Conservation (phyloP, 257 asterid genomes). For the Nicotiana undulata region DNA sequence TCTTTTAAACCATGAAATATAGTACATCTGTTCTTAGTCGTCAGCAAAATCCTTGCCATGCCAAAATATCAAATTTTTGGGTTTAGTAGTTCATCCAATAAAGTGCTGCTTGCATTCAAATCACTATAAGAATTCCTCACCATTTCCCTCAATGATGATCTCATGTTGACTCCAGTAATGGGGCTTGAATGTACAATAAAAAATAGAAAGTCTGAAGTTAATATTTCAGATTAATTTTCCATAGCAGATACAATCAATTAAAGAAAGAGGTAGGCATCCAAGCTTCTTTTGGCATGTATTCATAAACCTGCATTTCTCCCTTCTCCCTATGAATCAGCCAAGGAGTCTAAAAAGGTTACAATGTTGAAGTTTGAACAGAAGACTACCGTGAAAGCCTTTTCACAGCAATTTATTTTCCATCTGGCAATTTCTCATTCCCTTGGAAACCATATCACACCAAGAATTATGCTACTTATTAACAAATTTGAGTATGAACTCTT, state of each 20-base stretch:
- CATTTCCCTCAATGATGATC: slow-evolving; percentile 40
- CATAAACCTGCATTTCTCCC: slow-evolving; percentile 22
- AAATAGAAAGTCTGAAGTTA: background rate
- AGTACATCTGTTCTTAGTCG: slow-evolving; percentile 31
- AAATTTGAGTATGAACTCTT: background rate
- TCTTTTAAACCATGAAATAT: background rate
- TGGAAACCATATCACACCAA: background rate
- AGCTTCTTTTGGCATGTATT: slow-evolving; percentile 18
- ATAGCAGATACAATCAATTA: background rate
- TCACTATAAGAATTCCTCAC: slow-evolving; percentile 49
- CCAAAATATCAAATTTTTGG: slow-evolving; percentile 59
- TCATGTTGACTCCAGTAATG: slow-evolving; percentile 38
- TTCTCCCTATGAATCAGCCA: slow-evolving; percentile 28
- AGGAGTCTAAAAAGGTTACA: slow-evolving; percentile 27
- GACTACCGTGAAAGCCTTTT: no score
- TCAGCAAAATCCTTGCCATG: slow-evolving; percentile 48
- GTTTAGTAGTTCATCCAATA: slow-evolving; percentile 46
- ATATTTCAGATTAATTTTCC: background rate
- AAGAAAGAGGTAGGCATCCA: slow-evolving; percentile 35
- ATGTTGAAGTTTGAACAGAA: no score
- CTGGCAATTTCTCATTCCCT: no score
- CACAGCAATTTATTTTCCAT: no score
- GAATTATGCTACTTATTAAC: background rate
- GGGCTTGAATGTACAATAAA: background rate
- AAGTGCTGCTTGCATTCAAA: slow-evolving; percentile 45